These are phyloP conservation scores for Candida tammaniensis DNA, from an alignment of 805 yeast genomes.

Conservation along the genomic window DNA sequence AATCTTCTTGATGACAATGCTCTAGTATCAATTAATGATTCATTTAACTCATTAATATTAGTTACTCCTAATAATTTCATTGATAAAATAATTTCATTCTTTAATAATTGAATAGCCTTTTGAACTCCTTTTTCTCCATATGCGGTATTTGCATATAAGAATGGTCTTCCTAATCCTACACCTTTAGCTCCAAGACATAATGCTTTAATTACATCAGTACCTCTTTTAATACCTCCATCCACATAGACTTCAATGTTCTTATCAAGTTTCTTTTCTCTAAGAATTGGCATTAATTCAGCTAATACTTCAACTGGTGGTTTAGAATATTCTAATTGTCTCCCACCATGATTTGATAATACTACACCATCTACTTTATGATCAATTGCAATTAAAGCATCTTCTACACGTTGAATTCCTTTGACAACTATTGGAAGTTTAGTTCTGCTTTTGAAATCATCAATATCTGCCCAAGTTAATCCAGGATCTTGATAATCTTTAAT, in stretches of 20 bases:
- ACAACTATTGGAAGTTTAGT: conserved; percentile 60
- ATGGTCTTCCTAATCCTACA: conserved; percentile 69
- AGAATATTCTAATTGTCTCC: conserved; percentile 81
- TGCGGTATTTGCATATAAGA: conserved; percentile 59
- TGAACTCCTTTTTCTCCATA: conserved; percentile 67
- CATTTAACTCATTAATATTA: conserved; percentile 47
- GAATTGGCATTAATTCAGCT: conserved; percentile 61
- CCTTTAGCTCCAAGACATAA: conserved; percentile 68
- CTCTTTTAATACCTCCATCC: conserved; percentile 72
- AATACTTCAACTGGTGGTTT: conserved; percentile 75
- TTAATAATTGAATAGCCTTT: conserved; percentile 57
- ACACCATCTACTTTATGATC: conserved; percentile 73
- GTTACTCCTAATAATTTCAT: conserved; percentile 80
- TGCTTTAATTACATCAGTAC: conserved; percentile 65
- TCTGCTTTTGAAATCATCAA: conserved; percentile 50
- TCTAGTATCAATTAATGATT: conserved; percentile 30
- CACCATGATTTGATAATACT: conserved; percentile 88
- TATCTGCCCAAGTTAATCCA: conserved; percentile 25
- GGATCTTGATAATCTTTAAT: conserved; percentile 12
- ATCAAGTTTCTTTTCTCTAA: conserved; percentile 44
- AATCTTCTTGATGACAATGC: conserved; percentile 21
- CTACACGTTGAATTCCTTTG: conserved; percentile 83
- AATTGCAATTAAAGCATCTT: conserved; percentile 72
- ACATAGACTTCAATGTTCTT: conserved; percentile 52
- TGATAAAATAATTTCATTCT: conserved; percentile 69